These are phyloP conservation scores for Trichoderma lentiforme DNA, from an alignment of 2,329 filamentous ascomycete genomes.

Conservation along the genomic window DNA sequence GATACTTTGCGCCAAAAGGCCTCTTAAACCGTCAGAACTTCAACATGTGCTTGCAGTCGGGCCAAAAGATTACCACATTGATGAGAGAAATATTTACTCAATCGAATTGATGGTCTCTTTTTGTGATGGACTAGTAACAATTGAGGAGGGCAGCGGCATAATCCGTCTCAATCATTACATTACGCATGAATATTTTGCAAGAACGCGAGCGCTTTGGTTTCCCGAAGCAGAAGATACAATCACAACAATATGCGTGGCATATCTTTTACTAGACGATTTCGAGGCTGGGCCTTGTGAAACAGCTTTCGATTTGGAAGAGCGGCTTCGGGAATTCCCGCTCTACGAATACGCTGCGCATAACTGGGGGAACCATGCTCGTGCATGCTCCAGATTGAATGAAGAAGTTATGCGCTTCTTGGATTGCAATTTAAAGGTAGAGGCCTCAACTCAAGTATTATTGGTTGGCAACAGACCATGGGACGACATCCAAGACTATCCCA, in stretches of 20 bases:
- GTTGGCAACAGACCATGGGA: no score
- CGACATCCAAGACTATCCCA: no score
- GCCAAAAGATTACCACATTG: not conserved
- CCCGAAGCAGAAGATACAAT: not conserved
- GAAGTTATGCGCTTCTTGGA: no score
- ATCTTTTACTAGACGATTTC: not conserved
- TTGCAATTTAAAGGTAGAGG: no score
- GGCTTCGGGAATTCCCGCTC: not conserved
- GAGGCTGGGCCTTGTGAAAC: accelerated
- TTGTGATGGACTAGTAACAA: not conserved
- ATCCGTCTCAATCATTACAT: not conserved
- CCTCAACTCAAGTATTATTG: no score
- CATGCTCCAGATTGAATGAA: no score
- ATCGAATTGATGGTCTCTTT: not conserved
- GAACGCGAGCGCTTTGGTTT: not conserved
- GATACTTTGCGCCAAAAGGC: not conserved
- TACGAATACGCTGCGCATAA: not conserved
- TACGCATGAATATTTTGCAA: not conserved
- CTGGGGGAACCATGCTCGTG: no score
- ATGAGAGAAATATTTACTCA: no score
- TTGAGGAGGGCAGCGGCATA: not conserved
- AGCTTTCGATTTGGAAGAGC: not conserved
- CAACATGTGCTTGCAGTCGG: not conserved
- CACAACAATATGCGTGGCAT: accelerated
- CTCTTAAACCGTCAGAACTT: not conserved